A percentile compares a stretch with the other conserved stretches of the same genome.
Conservation (phyloP, 495 filamentous ascomycete genomes). For the Talaromyces adpressus region DNA sequence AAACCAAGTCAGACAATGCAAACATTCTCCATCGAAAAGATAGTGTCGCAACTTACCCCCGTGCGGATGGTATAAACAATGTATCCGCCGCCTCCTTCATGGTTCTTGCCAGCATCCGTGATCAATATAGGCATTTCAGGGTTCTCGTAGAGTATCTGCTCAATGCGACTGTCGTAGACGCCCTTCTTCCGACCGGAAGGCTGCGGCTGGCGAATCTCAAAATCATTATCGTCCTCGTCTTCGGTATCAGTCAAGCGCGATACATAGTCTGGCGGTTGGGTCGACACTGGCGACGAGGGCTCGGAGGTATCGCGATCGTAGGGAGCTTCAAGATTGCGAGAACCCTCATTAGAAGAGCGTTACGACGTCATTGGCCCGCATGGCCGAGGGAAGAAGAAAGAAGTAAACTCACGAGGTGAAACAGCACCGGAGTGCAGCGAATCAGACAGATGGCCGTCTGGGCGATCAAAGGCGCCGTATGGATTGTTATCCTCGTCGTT, state of each 20-base stretch:
- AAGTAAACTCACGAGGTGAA: conserved; percentile 34
- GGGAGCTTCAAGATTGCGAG: conserved; percentile 27
- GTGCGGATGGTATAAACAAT: conserved; percentile 97
- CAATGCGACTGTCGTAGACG: conserved; percentile 88
- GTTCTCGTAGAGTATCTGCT: conserved; percentile 94
- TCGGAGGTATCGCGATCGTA: conserved; percentile 37
- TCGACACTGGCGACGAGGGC: conserved; percentile 38
- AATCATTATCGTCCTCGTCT: conserved; percentile 56
- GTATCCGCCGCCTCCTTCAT: conserved; percentile 79
- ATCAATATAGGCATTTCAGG: conserved; percentile 84
- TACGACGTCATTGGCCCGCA: conserved; percentile 4
- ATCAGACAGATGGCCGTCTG: conserved; percentile 69
- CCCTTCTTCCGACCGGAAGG: conserved; percentile 60
- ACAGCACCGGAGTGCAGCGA: conserved; percentile 59
- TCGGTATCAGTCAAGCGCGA: conserved; percentile 52
- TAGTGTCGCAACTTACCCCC: conserved; percentile 52
- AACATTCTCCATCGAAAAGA: not conserved
- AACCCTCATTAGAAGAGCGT: conserved; percentile 1
- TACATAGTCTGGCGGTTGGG: conserved; percentile 49
- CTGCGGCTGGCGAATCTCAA: conserved; percentile 25
- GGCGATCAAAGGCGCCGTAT: conserved; percentile 82
- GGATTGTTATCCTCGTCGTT: conserved; percentile 96
- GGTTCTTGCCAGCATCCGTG: conserved; percentile 89
- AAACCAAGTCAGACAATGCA: conserved; percentile 3
- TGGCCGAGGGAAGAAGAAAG: conserved; percentile 8